Base-by-base conservation (phyloP, 106 monocot species). In the Gastrodia elata region DNA sequence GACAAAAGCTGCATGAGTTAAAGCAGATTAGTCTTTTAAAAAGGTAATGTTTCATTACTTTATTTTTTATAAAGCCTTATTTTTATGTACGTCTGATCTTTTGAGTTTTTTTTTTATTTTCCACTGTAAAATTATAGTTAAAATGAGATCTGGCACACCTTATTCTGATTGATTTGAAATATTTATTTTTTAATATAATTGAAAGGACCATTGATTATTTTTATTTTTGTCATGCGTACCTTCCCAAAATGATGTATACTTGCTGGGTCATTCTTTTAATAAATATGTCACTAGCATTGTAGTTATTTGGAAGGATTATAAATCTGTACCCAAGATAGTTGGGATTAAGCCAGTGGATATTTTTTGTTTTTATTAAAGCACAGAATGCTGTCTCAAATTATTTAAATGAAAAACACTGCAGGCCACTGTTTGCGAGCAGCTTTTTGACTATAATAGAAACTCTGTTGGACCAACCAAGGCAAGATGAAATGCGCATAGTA, bases 341-440 rank as follows among this genome's bases (percentile, higher is more conserved):
- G 48, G 26, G n/a, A 57, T 57, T 25, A 57, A 57, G n/a, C 57
- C 20, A 48, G 11, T 20, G 15, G 14, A n/a, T n/a, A n/a, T 36
- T 18, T 65, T 35, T 65, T 65, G 16, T 5, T 36, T 35, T 65
- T 9, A 36, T 30, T 59, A 7, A 59, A 10, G 28, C 36, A 10
- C 35, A 65, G 9, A 36, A 65, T 36, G 25, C 16, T 36, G 18
- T 65, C 16, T 59, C 36, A 65, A 65, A 33, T 65, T 65, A 65
- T 4, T 65, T 18, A 61, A 36, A 16, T 33, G 65, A 65, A 65
- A 65, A 44, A 38, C 73, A 27, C 78, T 74, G 39, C 92, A 96
- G 92, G 95, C 84, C 95, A 78, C 78, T 95, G 26, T 89, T 92
- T 81, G 92, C 92, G 56, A 96, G 82, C 73, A 96, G 92, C 68